Evolutionary conservation across 768 basidiomycete genomes (phyloP).

Genomic region (Dictyophora rubrovolvata): DNA sequence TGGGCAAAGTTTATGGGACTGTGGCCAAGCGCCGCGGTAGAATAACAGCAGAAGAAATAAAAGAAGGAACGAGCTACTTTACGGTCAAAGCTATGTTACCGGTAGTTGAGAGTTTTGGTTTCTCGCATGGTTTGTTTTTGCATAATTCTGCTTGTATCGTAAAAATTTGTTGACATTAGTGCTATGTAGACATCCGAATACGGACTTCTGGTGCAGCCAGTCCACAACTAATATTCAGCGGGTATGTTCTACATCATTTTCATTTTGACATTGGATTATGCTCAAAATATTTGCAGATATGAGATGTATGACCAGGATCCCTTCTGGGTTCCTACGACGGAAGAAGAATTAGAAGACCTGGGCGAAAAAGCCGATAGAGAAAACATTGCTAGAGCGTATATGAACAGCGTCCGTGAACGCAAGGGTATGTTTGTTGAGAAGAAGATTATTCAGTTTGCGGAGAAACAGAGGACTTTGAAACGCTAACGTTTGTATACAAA

Average conservation of each 20-base stretch:
- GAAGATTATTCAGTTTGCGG: conserved; percentile 91
- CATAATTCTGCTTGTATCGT: background rate
- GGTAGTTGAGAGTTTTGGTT: conserved; percentile 95
- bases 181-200: conserved; percentile 88
- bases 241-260: conserved; percentile 36
- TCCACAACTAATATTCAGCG: conserved; percentile 94
- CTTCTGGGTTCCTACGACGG: conserved; percentile 96
- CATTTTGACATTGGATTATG: background rate
- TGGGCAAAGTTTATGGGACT: conserved; percentile 96
- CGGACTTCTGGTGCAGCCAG: conserved; percentile 94
- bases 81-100: conserved; percentile 84
- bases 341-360: conserved; percentile 92
- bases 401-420: conserved; percentile 81
- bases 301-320: conserved; percentile 91
- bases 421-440: conserved; percentile 95
- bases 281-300: conserved; percentile 40
- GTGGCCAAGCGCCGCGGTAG: conserved; percentile 84
- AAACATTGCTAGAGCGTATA: conserved; percentile 89
- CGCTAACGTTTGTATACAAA: conserved; percentile 16
- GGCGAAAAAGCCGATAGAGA: conserved; percentile 91
- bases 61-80: conserved; percentile 93
- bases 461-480: conserved; percentile 89
- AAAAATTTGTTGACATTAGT: background rate
- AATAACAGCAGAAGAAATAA: conserved; percentile 97
- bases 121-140: conserved; percentile 71